Evolutionary conservation across 1,284 basidiomycete genomes (phyloP), one percentile per base, ranked within the genome.

Genomic region (Inonotus obliquus): DNA sequence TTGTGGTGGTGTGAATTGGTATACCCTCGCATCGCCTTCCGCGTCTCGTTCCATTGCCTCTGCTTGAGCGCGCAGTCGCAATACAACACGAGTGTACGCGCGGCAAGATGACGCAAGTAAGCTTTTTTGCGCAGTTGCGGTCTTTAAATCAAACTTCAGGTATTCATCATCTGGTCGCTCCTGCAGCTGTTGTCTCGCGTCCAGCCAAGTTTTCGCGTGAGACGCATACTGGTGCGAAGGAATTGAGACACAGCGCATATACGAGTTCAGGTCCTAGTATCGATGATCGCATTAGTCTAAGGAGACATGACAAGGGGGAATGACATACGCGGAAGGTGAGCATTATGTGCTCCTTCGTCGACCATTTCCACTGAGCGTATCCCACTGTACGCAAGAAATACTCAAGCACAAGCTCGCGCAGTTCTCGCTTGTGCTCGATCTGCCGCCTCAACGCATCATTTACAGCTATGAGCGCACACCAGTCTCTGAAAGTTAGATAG

Each of bases 231-330:
- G 81, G 65, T 92, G 85, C 3, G 80, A 79, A 6, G 91, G 89
- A 44, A 89, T 81, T 6, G 84, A 85, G 1, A 92, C 86, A 2
- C 88, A 87, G 56, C 84, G 80, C 81, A 92, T 85, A 68, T 92
- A 93, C 55, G 85, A 79, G 67, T 82, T 81, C 41, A 93, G 77
- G 71, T 92, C 90, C 86, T 91, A 63, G 39, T 17, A 25, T 17
- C 61, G 25, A 60, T 38, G 27, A 60, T 68, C 23, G 65, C 54
- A 2, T 55, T 63, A 58, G 63, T 13, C 66, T 39, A 41, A 7
- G 3, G 19, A 4, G 17, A 35, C 17, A 2, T 9, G n/a, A 13
- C 10, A 52, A 13, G 14, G 17, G 17, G 19, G 13, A 35, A 14
- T 7, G 55, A 35, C 81, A 63, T 63, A 85, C 88, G 75, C 82